These are phyloP conservation scores for Lichtheimia ornata DNA, from an alignment of 371 early-diverging fungal species.

Conservation along the genomic window DNA sequence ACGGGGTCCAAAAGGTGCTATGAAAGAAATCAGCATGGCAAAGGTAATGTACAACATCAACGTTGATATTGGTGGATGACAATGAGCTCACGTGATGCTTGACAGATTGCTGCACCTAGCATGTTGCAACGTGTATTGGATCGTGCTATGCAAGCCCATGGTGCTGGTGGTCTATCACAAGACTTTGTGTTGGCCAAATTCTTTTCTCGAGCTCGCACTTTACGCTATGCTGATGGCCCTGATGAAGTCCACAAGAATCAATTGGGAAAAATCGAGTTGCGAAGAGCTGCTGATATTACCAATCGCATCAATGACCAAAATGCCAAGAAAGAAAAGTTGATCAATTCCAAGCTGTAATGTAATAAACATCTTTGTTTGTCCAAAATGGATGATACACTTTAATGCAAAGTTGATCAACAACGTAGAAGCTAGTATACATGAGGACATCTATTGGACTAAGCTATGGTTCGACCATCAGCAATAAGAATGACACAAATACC, in stretches of 20 bases:
- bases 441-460: too few species aligned
- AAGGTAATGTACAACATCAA: constrained; percentile 22
- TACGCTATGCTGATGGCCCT: constrained; percentile 88
- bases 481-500: too few species aligned
- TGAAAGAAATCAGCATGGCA: constrained; percentile 93
- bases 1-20: constrained; percentile 81
- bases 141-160: constrained; percentile 90
- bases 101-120: constrained; percentile 68
- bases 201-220: constrained; percentile 80
- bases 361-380: too few species aligned
- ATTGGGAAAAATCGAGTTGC: constrained; percentile 46
- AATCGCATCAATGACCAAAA: constrained; percentile 31
- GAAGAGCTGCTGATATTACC: constrained; percentile 38
- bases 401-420: too few species aligned
- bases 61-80: not conserved
- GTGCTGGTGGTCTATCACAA: constrained; percentile 87
- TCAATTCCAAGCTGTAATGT: not conserved
- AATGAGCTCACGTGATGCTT: constrained; percentile 22
- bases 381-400: too few species aligned
- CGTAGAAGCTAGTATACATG: too few species aligned
- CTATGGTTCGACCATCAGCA: too few species aligned
- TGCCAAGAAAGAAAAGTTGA: constrained; percentile 22
- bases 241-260: constrained; percentile 38
- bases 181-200: constrained; percentile 85
- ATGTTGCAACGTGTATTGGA: constrained; percentile 75